Conservation (phyloP, 1,284 basidiomycete genomes). For the Termitomyces sp. region DNA sequence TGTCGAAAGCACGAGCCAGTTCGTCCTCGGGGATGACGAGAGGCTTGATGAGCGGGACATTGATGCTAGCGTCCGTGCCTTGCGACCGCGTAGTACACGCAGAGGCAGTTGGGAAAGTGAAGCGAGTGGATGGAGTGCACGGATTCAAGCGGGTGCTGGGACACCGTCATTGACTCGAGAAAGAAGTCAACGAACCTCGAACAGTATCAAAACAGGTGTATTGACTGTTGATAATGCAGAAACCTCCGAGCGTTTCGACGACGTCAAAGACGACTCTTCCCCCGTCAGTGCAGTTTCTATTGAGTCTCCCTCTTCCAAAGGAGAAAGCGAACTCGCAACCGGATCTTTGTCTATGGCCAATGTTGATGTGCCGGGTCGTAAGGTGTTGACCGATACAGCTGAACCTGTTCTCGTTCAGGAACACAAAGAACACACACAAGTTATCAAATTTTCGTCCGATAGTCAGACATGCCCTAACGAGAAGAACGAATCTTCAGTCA, state of each 20-base stretch:
- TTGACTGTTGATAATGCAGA: constrained; percentile 37
- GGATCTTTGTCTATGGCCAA: background rate
- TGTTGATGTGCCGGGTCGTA: constrained; percentile 5
- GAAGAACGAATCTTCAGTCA: background rate
- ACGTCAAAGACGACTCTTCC: constrained; percentile 4
- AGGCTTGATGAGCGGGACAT: constrained; percentile 61
- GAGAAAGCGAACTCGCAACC: background rate
- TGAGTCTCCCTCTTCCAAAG: constrained; percentile 7
- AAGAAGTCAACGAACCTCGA: constrained; percentile 53
- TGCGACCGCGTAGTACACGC: constrained; percentile 74
- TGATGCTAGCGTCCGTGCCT: constrained; percentile 73
- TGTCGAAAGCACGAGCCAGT: constrained; percentile 64
- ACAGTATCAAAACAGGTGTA: constrained; percentile 51
- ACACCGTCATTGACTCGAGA: constrained; percentile 42
- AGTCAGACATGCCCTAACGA: background rate
- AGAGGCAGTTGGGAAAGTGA: constrained; percentile 83
- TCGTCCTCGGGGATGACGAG: constrained; percentile 57
- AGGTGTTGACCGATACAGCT: constrained; percentile 24
- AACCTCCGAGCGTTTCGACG: constrained; percentile 23
- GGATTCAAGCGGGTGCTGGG: constrained; percentile 41
- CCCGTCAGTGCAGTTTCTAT: constrained; percentile 6
- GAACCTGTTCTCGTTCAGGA: constrained; percentile 15
- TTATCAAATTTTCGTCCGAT: background rate
- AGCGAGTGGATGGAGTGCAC: constrained; percentile 79
- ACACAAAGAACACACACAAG: constrained; percentile 1